Evolutionary conservation across 2,329 filamentous ascomycete species (phyloP).

Genomic region (Cladosporium sp.): DNA sequence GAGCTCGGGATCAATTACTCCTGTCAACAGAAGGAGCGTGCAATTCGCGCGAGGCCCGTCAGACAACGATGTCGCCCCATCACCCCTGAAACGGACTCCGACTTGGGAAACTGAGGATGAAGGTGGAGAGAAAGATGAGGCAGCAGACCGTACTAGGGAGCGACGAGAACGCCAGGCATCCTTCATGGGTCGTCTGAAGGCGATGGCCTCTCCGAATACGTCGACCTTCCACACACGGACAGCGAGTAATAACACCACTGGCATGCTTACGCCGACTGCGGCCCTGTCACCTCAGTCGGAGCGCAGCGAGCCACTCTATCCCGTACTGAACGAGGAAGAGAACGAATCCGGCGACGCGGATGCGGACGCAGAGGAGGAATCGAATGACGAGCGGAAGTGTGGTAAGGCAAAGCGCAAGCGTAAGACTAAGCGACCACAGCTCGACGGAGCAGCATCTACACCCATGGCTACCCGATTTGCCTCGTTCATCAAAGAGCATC

Average conservation of each 20-base stretch:
- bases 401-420: conserved; percentile 43
- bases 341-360: conserved; percentile 78
- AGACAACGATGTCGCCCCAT: conserved; percentile 27
- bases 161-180: conserved; percentile 28
- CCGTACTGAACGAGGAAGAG: conserved; percentile 41
- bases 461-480: conserved; percentile 56
- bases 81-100: conserved; percentile 29
- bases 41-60: conserved; percentile 32
- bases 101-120: conserved; percentile 35
- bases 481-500: conserved; percentile 51
- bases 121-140: conserved; percentile 23
- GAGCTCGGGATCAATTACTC: conserved; percentile 7
- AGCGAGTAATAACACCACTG: conserved; percentile 27
- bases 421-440: conserved; percentile 60
- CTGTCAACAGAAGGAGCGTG: conserved; percentile 30
- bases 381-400: conserved; percentile 34
- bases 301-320: conserved; percentile 36
- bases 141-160: conserved; percentile 13
- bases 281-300: conserved; percentile 37
- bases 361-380: conserved; percentile 69
- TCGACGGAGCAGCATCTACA: conserved; percentile 58
- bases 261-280: conserved; percentile 28
- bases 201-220: conserved; percentile 30
- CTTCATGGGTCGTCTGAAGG: conserved; percentile 37
- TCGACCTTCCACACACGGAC: conserved; percentile 24